These are phyloP conservation scores for Calycina marina DNA, from an alignment of 2,329 filamentous ascomycete genomes.

Conservation along the genomic window DNA sequence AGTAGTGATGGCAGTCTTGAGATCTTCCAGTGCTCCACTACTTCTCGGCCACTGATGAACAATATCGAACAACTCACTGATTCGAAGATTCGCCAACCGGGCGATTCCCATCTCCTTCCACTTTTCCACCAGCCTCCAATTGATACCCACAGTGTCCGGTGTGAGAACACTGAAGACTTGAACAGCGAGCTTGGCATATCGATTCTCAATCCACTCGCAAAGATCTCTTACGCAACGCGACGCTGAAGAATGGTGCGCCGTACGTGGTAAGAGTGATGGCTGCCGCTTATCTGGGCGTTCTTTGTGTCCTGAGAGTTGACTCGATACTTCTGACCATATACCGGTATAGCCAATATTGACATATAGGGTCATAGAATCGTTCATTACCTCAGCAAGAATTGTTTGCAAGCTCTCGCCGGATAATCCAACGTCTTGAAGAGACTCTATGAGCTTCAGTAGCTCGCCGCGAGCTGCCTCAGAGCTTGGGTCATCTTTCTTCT, in stretches of 20 bases:
- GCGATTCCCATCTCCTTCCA: conserved; percentile 59
- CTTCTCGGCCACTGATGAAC: conserved; percentile 62
- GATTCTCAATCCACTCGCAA: conserved; percentile 51
- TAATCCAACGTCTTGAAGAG: conserved; percentile 49
- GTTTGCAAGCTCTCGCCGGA: conserved; percentile 56
- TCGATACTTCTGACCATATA: conserved; percentile 32
- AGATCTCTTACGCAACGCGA: conserved; percentile 44
- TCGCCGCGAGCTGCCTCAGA: conserved; percentile 31
- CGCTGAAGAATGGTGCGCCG: conserved; percentile 24
- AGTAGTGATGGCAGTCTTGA: conserved; percentile 55
- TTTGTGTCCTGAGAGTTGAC: not conserved
- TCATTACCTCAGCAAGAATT: conserved; percentile 57
- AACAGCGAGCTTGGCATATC: conserved; percentile 48
- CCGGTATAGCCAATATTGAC: conserved; percentile 47
- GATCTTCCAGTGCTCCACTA: conserved; percentile 57
- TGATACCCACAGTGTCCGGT: conserved; percentile 23
- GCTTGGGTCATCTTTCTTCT: conserved; percentile 9
- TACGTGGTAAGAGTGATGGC: conserved; percentile 18
- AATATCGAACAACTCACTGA: conserved; percentile 64
- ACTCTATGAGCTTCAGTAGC: conserved; percentile 40
- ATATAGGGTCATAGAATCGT: conserved; percentile 48
- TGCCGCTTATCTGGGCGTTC: not conserved
- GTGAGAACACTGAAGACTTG: conserved; percentile 36
- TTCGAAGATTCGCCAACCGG: conserved; percentile 53
- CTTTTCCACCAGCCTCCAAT: conserved; percentile 43